Percentiles rank a stretch among this genome's conserved stretches.
These are phyloP conservation scores for Candida sp. DNA, from an alignment of 1,139 yeast genomes.

Conservation along the genomic window DNA sequence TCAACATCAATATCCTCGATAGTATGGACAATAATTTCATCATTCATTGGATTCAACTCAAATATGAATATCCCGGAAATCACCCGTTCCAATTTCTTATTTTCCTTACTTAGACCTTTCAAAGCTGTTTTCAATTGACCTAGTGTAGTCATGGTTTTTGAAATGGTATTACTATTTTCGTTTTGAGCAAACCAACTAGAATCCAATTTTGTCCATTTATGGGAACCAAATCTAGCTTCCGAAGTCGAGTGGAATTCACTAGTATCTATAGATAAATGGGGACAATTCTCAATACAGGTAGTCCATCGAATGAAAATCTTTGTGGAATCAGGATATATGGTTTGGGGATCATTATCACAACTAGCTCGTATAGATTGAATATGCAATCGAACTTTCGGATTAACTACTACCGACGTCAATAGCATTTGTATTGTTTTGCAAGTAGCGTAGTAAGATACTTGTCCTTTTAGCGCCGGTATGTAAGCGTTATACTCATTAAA, in stretches of 20 bases:
- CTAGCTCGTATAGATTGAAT: slow-evolving; percentile 37
- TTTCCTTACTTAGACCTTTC: slow-evolving; percentile 31
- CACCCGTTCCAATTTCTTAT: slow-evolving; percentile 41
- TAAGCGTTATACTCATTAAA: slow-evolving; percentile 44
- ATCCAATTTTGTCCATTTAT: slow-evolving; percentile 37
- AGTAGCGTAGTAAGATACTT: slow-evolving; percentile 51
- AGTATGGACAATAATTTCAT: slow-evolving; percentile 64
- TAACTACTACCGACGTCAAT: slow-evolving; percentile 51
- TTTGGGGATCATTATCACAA: slow-evolving; percentile 21
- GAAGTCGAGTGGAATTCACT: slow-evolving; percentile 25
- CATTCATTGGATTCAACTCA: slow-evolving; percentile 60
- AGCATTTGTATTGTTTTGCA: slow-evolving; percentile 53
- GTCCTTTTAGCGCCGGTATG: slow-evolving; percentile 62
- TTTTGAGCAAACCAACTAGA: slow-evolving; percentile 1
- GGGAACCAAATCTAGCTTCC: slow-evolving; percentile 36
- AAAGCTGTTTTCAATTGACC: slow-evolving; percentile 25
- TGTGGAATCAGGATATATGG: slow-evolving; percentile 41
- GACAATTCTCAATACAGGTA: slow-evolving; percentile 54
- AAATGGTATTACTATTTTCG: slow-evolving; percentile 12
- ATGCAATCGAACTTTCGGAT: slow-evolving; percentile 48
- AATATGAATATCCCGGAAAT: slow-evolving; percentile 73
- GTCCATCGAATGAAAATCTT: slow-evolving; percentile 61
- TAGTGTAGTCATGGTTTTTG: slow-evolving; percentile 11
- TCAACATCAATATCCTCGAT: slow-evolving; percentile 73
- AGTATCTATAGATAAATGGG: slow-evolving; percentile 28